Conservation (phyloP, 177 flowering plant genomes). For the Vitis hybrid region DNA sequence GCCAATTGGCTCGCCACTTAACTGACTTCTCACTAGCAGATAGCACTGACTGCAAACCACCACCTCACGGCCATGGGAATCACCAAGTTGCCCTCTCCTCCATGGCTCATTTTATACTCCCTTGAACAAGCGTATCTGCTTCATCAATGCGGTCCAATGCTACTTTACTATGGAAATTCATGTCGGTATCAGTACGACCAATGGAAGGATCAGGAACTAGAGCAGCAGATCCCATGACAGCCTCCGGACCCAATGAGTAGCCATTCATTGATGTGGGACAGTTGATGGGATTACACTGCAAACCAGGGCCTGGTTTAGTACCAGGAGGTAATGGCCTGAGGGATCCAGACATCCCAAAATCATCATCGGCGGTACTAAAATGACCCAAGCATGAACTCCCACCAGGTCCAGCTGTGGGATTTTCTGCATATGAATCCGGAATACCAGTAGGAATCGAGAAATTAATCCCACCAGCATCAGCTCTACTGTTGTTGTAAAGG, state of each 20-base stretch:
- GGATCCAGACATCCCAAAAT: conserved; percentile 42
- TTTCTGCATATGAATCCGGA: conserved; percentile 51
- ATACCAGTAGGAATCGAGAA: conserved; percentile 47
- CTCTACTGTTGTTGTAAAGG: conserved; percentile 31
- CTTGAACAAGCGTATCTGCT: too few species aligned
- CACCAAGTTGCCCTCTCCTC: too few species aligned
- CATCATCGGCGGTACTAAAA: conserved; percentile 51
- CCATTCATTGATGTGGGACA: conserved; percentile 58
- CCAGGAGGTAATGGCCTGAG: conserved; percentile 58
- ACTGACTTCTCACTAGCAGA: too few species aligned
- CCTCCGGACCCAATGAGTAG: conserved; percentile 49
- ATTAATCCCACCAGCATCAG: conserved; percentile 32
- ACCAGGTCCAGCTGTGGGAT: conserved; percentile 35
- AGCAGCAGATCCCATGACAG: conserved; percentile 36
- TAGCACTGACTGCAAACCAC: too few species aligned
- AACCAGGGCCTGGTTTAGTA: conserved; percentile 53
- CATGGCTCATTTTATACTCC: too few species aligned
- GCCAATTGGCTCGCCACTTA: too few species aligned
- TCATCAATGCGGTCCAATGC: too few species aligned
- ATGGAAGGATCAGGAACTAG: conserved; percentile 46
- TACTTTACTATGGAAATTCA: conserved; percentile 12
- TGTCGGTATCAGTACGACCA: conserved; percentile 35
- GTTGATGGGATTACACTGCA: conserved; percentile 42
- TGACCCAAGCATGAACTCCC: conserved; percentile 33
- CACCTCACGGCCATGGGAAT: too few species aligned